A percentile compares a stretch with the other conserved stretches of the same genome.
phyloP scores from a whole-genome alignment of 78 protist genomes.

The Mantamonas sphyraenae region DNA sequence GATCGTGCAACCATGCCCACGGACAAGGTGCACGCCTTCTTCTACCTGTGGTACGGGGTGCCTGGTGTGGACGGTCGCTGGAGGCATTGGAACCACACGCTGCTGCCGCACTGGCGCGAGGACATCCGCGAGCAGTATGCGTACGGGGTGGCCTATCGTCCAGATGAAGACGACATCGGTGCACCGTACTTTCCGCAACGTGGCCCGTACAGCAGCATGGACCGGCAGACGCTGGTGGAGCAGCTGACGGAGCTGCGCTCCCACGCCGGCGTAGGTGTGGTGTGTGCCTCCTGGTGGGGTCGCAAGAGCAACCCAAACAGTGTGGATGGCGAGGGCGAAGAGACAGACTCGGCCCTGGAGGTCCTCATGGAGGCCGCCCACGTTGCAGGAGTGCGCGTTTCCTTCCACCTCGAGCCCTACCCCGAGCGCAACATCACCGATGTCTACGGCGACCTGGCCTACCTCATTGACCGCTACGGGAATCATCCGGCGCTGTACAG shows the following conservation, averaged over 20 bases:
- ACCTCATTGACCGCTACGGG: slow-evolving; percentile 14
- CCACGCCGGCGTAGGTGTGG: slow-evolving; percentile 20
- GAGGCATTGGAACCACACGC: slow-evolving; percentile 44
- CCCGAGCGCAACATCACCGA: slow-evolving; percentile 17
- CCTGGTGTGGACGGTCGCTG: slow-evolving; percentile 12
- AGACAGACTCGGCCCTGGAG: slow-evolving; percentile 11
- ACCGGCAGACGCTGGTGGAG: neutral
- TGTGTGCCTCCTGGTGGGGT: slow-evolving; percentile 34
- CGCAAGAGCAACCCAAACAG: neutral
- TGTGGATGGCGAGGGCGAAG: slow-evolving; percentile 12
- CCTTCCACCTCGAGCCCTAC: slow-evolving; percentile 50
- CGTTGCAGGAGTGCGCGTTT: neutral
- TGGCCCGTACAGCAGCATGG: slow-evolving; percentile 26
- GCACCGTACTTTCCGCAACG: slow-evolving; percentile 26
- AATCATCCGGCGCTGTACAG: slow-evolving; percentile 31
- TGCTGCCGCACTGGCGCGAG: slow-evolving; percentile 41
- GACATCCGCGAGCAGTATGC: slow-evolving; percentile 4
- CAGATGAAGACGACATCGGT: slow-evolving; percentile 23
- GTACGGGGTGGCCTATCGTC: slow-evolving; percentile 2
- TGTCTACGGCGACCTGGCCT: slow-evolving; percentile 14
- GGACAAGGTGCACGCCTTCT: slow-evolving; percentile 21
- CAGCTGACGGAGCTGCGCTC: slow-evolving; percentile 18
- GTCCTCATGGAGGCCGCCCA: slow-evolving; percentile 3
- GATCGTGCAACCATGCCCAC: neutral
- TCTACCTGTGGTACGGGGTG: slow-evolving; percentile 45